A percentile compares a stretch with the other conserved stretches of the same genome.
Conservation (phyloP, 805 yeast species). For the Candida tibetensis region DNA sequence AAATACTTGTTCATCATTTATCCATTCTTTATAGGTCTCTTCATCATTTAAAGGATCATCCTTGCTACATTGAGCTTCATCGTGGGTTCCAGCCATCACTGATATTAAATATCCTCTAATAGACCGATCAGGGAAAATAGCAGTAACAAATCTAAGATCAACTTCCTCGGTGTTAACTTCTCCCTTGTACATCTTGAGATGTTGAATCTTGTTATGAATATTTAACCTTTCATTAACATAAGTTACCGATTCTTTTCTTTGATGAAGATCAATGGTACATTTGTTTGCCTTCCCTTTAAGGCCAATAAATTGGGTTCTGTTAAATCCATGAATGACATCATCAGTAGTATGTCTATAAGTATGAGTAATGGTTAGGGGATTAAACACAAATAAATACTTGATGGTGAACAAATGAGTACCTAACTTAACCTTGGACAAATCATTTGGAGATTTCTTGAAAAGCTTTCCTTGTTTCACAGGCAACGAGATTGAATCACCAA, state of each 20-base stretch:
- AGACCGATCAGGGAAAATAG: constrained; percentile 58
- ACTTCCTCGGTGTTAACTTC: constrained; percentile 67
- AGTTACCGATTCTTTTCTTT: constrained; percentile 33
- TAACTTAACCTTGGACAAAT: constrained; percentile 30
- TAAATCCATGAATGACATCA: constrained; percentile 18
- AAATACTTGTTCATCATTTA: constrained; percentile 20
- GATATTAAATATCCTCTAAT: constrained; percentile 21
- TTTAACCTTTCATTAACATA: constrained; percentile 38
- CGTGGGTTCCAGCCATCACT: neutral
- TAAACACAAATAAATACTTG: constrained; percentile 39
- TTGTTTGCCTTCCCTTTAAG: constrained; percentile 33
- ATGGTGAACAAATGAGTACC: constrained; percentile 41
- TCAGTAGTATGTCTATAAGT: constrained; percentile 30
- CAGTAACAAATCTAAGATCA: constrained; percentile 65
- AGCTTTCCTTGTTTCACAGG: constrained; percentile 38
- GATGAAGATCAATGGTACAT: constrained; percentile 40
- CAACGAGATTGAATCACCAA: constrained; percentile 29
- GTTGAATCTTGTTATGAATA: constrained; percentile 38
- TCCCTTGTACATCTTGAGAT: constrained; percentile 61
- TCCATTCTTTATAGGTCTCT: constrained; percentile 15
- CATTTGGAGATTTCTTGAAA: constrained; percentile 19
- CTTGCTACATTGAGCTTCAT: neutral
- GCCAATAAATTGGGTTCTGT: constrained; percentile 36
- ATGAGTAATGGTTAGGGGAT: constrained; percentile 39
- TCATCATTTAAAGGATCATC: neutral